A percentile compares a stretch with the other conserved stretches of the same genome.
Evolutionary conservation across 345 rosid species (phyloP).

Genomic region (Citrus sp.): DNA sequence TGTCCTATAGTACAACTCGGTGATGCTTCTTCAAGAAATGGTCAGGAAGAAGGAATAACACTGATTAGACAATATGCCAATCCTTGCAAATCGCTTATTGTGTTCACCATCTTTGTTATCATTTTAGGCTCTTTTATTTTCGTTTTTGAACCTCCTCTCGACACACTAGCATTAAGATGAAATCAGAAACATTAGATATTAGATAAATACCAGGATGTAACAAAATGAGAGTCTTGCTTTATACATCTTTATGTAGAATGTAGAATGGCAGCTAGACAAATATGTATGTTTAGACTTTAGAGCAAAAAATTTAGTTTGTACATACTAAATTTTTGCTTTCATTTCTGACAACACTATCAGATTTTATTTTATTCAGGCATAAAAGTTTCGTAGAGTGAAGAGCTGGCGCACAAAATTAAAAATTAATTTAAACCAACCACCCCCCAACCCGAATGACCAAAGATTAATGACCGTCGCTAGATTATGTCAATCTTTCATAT

Average conservation of each 20-base stretch:
- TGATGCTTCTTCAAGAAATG: conserved; percentile 42
- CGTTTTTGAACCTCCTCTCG: conserved; percentile 53
- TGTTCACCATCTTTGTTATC: conserved; percentile 44
- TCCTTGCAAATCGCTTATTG: conserved; percentile 58
- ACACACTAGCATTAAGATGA: conserved; percentile 31
- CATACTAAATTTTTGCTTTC: no score
- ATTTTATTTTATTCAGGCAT: no score
- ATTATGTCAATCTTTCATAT: no score
- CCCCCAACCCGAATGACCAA: no score
- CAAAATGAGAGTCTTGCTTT: background rate
- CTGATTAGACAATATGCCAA: conserved; percentile 37
- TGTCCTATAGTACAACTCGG: conserved; percentile 61
- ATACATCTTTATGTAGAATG: background rate
- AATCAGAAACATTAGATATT: conserved; percentile 7
- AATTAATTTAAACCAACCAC: no score
- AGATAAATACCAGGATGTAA: background rate
- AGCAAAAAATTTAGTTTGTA: no score
- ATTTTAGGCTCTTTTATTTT: conserved; percentile 44
- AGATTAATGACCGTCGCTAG: no score
- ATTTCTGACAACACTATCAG: background rate
- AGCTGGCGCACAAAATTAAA: no score
- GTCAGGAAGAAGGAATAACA: conserved; percentile 51
- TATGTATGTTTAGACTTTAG: background rate
- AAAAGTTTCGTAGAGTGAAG: no score
- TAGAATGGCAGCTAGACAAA: background rate